These are phyloP conservation scores for Ophiobolus disseminans DNA, from an alignment of 2,329 filamentous ascomycete species.

Conservation along the genomic window DNA sequence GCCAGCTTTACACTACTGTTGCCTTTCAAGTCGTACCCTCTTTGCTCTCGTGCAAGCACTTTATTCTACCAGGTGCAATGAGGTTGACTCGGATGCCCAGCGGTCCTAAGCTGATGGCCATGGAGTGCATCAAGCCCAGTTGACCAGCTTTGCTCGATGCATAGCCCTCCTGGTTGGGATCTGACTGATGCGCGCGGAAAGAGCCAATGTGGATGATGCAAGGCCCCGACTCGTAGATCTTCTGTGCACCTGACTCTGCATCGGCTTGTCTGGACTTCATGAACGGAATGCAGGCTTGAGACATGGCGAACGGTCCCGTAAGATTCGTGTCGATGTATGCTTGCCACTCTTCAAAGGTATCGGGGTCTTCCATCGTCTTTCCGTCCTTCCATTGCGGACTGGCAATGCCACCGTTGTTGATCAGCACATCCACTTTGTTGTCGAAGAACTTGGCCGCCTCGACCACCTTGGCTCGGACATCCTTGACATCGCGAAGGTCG, in stretches of 20 bases:
- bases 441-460: conserved; percentile 54
- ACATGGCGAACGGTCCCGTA: conserved; percentile 55
- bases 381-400: conserved; percentile 53
- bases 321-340: conserved; percentile 58
- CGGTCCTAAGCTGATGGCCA: conserved; percentile 56
- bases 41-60: conserved; percentile 56
- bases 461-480: conserved; percentile 51
- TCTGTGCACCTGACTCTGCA: conserved; percentile 34
- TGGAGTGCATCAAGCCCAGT: conserved; percentile 59
- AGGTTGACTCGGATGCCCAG: conserved; percentile 57
- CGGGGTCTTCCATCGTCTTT: conserved; percentile 56
- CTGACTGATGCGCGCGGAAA: conserved; percentile 55
- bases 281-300: conserved; percentile 56
- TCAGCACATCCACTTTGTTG: conserved; percentile 49
- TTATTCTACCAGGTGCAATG: conserved; percentile 57
- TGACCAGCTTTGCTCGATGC: conserved; percentile 61
- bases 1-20: neutral
- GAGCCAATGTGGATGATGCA: conserved; percentile 57
- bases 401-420: conserved; percentile 50
- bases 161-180: conserved; percentile 59
- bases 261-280: conserved; percentile 50
- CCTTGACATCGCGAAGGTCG: conserved; percentile 53
- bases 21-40: conserved; percentile 27
- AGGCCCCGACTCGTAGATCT: conserved; percentile 46
- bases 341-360: conserved; percentile 54